These are phyloP conservation scores for Senna siamea DNA, from an alignment of 306 rosid species.

Conservation along the genomic window DNA sequence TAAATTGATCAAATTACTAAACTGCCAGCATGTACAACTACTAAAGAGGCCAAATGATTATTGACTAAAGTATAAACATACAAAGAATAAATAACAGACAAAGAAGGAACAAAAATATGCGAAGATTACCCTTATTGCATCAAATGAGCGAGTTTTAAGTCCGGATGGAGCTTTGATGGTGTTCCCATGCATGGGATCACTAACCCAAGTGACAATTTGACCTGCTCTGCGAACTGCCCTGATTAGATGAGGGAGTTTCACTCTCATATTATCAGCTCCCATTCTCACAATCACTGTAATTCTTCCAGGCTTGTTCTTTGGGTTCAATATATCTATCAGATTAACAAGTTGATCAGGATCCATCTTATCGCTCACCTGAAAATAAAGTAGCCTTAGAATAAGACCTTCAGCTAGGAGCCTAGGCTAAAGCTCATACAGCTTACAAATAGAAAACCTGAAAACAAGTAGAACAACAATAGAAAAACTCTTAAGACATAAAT, in stretches of 20 bases:
- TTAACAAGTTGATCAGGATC: constrained; percentile 51
- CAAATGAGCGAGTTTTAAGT: constrained; percentile 57
- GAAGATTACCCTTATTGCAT: constrained; percentile 54
- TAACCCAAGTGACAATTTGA: constrained; percentile 60
- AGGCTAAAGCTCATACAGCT: neutral
- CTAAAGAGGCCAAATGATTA: neutral
- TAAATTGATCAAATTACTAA: neutral
- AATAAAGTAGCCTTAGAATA: constrained; percentile 18
- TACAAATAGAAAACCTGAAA: neutral
- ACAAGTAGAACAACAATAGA: neutral
- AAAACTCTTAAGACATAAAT: neutral
- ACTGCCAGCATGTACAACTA: neutral
- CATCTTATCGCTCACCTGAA: constrained; percentile 67
- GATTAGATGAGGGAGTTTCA: constrained; percentile 56
- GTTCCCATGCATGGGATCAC: constrained; percentile 66
- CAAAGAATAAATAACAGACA: neutral
- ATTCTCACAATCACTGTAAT: constrained; percentile 52
- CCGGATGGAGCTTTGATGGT: constrained; percentile 63
- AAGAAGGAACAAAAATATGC: constrained; percentile 13
- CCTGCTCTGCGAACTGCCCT: constrained; percentile 58
- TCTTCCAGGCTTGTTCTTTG: constrained; percentile 61
- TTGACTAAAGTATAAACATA: constrained; percentile 14
- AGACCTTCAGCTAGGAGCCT: constrained; percentile 7
- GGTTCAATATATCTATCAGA: constrained; percentile 56
- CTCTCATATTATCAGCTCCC: constrained; percentile 62